Percentiles rank a stretch among this genome's conserved stretches.
Conservation (phyloP, 2,329 filamentous ascomycete species). For the Hypoxylon sp. region DNA sequence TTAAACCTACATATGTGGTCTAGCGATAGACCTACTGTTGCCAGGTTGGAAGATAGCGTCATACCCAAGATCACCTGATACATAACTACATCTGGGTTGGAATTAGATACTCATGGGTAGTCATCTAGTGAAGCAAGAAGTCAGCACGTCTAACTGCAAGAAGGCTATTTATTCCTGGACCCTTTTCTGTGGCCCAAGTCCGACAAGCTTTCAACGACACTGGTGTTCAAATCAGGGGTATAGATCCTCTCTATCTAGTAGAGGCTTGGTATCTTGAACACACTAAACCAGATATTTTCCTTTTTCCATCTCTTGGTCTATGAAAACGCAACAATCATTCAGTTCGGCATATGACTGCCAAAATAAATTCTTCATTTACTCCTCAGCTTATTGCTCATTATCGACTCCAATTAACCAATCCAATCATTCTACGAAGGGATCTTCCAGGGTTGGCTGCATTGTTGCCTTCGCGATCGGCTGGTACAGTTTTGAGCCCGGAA, state of each 20-base stretch:
- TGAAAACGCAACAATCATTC: conserved; percentile 7
- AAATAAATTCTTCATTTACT: neutral
- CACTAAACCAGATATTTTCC: neutral
- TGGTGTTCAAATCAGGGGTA: conserved; percentile 16
- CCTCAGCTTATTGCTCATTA: neutral
- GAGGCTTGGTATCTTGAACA: conserved; percentile 28
- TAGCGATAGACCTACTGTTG: neutral
- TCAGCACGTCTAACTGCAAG: neutral
- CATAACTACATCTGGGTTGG: neutral
- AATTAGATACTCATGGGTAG: neutral
- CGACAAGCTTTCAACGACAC: conserved; percentile 2
- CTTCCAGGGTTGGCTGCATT: conserved; percentile 11
- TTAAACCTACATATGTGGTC: no score
- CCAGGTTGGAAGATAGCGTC: neutral
- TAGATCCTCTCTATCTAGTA: conserved; percentile 18
- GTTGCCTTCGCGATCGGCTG: neutral
- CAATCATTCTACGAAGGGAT: conserved; percentile 9
- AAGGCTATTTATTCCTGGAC: conserved; percentile 6
- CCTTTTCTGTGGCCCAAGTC: neutral
- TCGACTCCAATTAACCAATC: neutral
- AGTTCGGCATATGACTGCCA: conserved; percentile 10
- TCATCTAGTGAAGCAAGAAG: neutral
- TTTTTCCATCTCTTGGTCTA: neutral
- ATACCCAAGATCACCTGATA: neutral
- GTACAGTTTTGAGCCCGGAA: neutral